Evolutionary conservation across 2,329 filamentous ascomycete species (phyloP), one percentile per base, ranked within the genome.

Genomic region (Paecilomyces sp.): DNA sequence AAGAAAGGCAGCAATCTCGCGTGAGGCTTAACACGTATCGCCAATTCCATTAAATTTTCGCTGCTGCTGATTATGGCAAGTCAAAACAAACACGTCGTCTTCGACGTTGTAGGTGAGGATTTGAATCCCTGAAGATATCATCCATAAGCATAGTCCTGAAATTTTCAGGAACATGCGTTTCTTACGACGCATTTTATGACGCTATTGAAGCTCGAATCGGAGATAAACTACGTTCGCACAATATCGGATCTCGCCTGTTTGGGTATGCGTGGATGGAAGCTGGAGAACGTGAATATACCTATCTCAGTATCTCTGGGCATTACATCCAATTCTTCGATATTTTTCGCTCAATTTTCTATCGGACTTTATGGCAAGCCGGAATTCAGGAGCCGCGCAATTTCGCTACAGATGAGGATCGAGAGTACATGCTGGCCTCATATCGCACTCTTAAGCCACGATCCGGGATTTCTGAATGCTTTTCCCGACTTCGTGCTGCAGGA

Each of bases 221-320:
- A 51, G 58, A 69, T 24, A 70, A 69, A 25, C 72, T 80, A 1
- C 65, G 65, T 33, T 58, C 64, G 18, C 61, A 74, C 30, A 67
- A 62, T 25, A 73, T 80, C 58, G 72, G 70, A 3, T 66, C 76
- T 0, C 68, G 67, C 12, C 66, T 75, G 4, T 74, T 80, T 9
- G 77, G 74, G 13, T 76, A 70, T 55, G 68, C 74, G 3, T 80
- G 76, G 77, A 74, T 77, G 62, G 74, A 76, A 54, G 69, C 69
- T 3, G 72, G 76, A 3, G 78, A 80, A 58, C 70, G 74, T 4
- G 76, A 80, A 61, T 80, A 77, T 64, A 80, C 77, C 5, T 79
- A 76, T 58, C 70, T 80, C 3, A 77, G 72, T 47, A 68, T 80
- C 15, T 73, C 73, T 0, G 72, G 70, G 0, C 64, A 68, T 12